A percentile compares a stretch with the other conserved stretches of the same genome.
These are phyloP conservation scores for Pulveroboletus frians DNA, from an alignment of 768 basidiomycete species.

Conservation along the genomic window DNA sequence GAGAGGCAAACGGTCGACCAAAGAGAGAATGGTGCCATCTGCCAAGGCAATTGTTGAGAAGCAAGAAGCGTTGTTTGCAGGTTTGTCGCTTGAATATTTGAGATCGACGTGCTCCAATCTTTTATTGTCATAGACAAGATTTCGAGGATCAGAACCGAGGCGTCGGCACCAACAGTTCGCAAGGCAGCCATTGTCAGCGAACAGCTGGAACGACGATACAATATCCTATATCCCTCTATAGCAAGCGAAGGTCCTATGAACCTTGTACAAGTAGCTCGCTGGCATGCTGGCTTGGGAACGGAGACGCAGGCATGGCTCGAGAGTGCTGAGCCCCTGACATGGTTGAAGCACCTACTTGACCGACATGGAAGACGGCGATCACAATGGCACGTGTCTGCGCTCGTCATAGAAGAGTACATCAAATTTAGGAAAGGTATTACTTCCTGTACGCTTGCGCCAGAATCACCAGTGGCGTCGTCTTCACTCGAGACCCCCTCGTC, in stretches of 20 bases:
- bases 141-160: slow-evolving; percentile 43
- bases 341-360: slow-evolving; percentile 63
- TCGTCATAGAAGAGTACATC: slow-evolving; percentile 63
- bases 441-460: slow-evolving; percentile 11
- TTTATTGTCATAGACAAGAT: slow-evolving; percentile 46
- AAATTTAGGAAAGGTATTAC: slow-evolving; percentile 35
- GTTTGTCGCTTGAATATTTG: slow-evolving; percentile 32
- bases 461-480: slow-evolving; percentile 11
- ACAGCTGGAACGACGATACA: slow-evolving; percentile 64
- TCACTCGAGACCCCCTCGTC: slow-evolving; percentile 12
- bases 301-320: slow-evolving; percentile 51
- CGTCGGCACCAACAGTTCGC: slow-evolving; percentile 49
- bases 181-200: slow-evolving; percentile 62
- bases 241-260: slow-evolving; percentile 35
- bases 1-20: slow-evolving; percentile 51
- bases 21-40: slow-evolving; percentile 40
- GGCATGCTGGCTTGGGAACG: slow-evolving; percentile 52
- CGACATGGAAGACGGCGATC: slow-evolving; percentile 40
- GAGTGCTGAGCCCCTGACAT: slow-evolving; percentile 63
- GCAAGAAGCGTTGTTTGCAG: slow-evolving; percentile 53
- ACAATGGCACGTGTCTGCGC: slow-evolving; percentile 62
- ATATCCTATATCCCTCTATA: slow-evolving; percentile 42
- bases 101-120: neutral
- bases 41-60: slow-evolving; percentile 47
- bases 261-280: slow-evolving; percentile 48